phyloP scores from a whole-genome alignment of 192 early-diverging fungal genomes.

The Paraglomus brasilianum region DNA sequence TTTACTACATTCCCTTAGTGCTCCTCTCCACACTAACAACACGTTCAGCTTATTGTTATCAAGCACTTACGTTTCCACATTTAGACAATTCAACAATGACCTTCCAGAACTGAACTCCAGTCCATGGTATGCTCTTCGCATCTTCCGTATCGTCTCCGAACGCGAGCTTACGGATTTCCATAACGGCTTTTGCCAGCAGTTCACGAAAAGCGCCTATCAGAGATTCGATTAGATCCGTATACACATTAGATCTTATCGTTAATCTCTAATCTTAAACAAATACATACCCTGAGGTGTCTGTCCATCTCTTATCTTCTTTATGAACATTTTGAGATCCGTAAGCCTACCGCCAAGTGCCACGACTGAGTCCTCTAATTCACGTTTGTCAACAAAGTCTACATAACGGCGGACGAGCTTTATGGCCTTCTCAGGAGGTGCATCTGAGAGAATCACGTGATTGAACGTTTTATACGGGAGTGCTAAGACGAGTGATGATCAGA shows the following conservation, averaged over 20 bases:
- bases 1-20: no score
- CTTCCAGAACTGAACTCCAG: constrained; percentile 88
- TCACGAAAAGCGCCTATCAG: constrained; percentile 74
- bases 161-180: constrained; percentile 87
- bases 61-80: constrained; percentile 47
- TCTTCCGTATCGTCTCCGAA: constrained; percentile 65
- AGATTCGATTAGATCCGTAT: constrained; percentile 18
- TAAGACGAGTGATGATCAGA: constrained; percentile 17
- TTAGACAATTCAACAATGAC: constrained; percentile 70
- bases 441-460: constrained; percentile 63
- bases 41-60: background rate
- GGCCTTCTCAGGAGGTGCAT: constrained; percentile 66
- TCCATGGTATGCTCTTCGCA: constrained; percentile 60
- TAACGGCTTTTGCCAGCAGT: constrained; percentile 73
- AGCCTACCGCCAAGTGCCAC: constrained; percentile 83
- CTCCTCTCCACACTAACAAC: constrained; percentile 29
- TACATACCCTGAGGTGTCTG: constrained; percentile 53
- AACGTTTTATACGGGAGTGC: constrained; percentile 70
- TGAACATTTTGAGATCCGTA: constrained; percentile 85
- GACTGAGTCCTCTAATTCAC: constrained; percentile 51
- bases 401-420: constrained; percentile 57
- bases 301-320: constrained; percentile 85
- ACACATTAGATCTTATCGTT: background rate
- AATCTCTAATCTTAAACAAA: background rate
- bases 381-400: constrained; percentile 40